phyloP scores from a whole-genome alignment of 192 early-diverging fungal species.

The Phycomyces nitens region DNA sequence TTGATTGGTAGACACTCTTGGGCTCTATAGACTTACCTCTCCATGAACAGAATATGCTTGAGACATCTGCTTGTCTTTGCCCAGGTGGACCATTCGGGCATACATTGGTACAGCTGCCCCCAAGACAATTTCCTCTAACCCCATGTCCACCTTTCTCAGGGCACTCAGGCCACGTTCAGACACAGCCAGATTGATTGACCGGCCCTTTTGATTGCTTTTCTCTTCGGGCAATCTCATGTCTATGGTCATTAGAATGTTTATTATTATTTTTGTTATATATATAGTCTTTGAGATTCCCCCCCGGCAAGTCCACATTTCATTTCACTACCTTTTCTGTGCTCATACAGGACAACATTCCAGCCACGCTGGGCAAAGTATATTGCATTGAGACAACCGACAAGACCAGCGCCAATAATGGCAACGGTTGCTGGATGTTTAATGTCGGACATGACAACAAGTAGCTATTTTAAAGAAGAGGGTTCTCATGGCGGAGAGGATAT shows the following conservation, averaged over 20 bases:
- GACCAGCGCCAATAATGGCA: constrained; percentile 87
- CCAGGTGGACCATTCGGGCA: constrained; percentile 87
- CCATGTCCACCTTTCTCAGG: constrained; percentile 65
- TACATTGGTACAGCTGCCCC: constrained; percentile 82
- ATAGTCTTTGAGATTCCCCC: too few species aligned
- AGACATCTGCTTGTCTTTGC: constrained; percentile 53
- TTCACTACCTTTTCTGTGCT: constrained; percentile 80
- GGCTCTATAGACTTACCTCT: constrained; percentile 55
- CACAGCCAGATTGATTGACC: constrained; percentile 93
- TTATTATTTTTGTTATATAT: not conserved
- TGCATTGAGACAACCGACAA: constrained; percentile 84
- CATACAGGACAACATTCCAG: constrained; percentile 86
- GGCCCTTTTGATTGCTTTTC: constrained; percentile 48
- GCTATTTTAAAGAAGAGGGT: too few species aligned
- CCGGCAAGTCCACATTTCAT: too few species aligned
- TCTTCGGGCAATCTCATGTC: constrained; percentile 65
- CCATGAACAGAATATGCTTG: constrained; percentile 88
- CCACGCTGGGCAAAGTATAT: constrained; percentile 90
- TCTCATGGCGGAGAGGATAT: too few species aligned
- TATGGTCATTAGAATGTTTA: too few species aligned
- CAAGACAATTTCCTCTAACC: constrained; percentile 64
- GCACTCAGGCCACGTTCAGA: constrained; percentile 84
- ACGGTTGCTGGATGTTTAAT: constrained; percentile 38
- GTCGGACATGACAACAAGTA: too few species aligned
- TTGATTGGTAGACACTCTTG: too few species aligned